phyloP scores from a whole-genome alignment of 2,329 filamentous ascomycete species.

The Neurospora sp. region DNA sequence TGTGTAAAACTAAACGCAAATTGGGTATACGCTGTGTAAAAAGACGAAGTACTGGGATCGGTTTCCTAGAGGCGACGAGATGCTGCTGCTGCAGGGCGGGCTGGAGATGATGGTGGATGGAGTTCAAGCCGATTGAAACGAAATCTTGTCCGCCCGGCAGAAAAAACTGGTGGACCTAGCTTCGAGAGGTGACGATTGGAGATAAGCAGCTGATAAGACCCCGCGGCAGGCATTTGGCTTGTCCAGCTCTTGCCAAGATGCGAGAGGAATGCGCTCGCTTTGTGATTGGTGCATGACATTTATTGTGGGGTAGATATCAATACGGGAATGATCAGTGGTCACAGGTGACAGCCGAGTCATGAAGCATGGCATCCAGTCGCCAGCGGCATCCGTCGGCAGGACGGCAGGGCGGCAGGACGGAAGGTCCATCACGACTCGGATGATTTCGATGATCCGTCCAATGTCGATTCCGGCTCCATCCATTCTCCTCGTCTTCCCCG shows the following conservation, averaged over 20 bases:
- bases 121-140: constrained; percentile 5
- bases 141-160: constrained; percentile 21
- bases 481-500: neutral
- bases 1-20: neutral
- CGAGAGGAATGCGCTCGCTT: neutral
- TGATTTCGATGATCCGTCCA: neutral
- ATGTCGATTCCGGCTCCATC: neutral
- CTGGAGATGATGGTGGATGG: constrained; percentile 1
- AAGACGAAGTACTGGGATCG: neutral
- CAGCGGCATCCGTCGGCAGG: neutral
- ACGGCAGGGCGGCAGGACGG: neutral
- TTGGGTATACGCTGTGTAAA: neutral
- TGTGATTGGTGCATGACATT: neutral
- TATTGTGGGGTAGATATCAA: neutral
- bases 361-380: neutral
- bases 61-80: neutral
- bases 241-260: neutral
- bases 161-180: constrained; percentile 8
- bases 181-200: neutral
- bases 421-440: neutral
- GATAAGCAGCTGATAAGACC: neutral
- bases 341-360: neutral
- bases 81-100: neutral
- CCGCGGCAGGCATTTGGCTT: neutral
- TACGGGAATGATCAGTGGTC: neutral